Evolutionary conservation across 1,284 basidiomycete species (phyloP).

Genomic region (Lentinula novae-zelandiae): DNA sequence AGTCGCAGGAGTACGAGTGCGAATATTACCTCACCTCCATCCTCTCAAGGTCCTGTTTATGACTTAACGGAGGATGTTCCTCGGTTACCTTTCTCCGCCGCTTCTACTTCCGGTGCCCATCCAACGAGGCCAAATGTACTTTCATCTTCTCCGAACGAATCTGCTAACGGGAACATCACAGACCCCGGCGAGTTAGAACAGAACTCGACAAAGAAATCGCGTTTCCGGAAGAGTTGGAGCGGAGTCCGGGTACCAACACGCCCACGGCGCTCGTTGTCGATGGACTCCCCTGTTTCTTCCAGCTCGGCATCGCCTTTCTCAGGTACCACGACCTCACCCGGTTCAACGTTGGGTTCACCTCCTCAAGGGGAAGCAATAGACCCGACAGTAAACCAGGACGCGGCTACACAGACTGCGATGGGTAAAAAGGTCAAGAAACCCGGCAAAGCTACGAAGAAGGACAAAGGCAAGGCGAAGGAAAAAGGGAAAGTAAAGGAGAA

Average conservation of each 20-base stretch:
- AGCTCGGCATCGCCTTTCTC: not conserved
- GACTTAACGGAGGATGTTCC: constrained; percentile 10
- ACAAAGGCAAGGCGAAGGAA: constrained; percentile 24
- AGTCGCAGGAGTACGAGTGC: not conserved
- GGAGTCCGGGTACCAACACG: not conserved
- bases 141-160: not conserved
- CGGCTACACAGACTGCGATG: constrained; percentile 1
- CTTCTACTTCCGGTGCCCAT: not conserved
- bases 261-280: not conserved
- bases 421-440: not conserved
- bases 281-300: not conserved
- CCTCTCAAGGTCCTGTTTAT: not conserved
- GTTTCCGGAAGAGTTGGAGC: constrained; percentile 24
- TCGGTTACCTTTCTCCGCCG: not conserved
- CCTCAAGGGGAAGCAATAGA: not conserved
- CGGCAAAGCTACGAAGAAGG: constrained; percentile 11
- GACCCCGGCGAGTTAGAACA: constrained; percentile 4
- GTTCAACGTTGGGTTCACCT: not conserved
- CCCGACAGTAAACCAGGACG: not conserved
- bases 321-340: not conserved
- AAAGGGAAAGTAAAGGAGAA: constrained; percentile 18
- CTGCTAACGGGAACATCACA: not conserved
- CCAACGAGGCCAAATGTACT: not conserved
- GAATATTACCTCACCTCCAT: constrained; percentile 3
- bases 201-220: constrained; percentile 17